Base-by-base conservation (phyloP, 2,329 filamentous ascomycete species). In the Cytospora schulzeri region DNA sequence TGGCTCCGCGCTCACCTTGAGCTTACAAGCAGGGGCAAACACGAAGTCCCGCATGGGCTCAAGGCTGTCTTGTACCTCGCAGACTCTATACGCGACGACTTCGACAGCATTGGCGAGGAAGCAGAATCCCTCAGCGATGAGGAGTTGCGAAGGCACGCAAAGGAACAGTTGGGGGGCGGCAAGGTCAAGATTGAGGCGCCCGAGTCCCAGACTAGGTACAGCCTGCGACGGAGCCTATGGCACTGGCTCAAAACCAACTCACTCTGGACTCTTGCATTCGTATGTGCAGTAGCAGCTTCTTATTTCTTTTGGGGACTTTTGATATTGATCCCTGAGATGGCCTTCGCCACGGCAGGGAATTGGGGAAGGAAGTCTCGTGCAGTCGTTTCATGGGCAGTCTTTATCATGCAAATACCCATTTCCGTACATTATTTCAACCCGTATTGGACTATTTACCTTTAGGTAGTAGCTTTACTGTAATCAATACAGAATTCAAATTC, bases 1-100 rank as follows among this genome's bases (percentile, higher is more conserved):
- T 71, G 69, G 67, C 55, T 70, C 17, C 66, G 67, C 51, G 66
- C 68, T 4, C 68, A 59, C 60, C 66, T 31, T n/a, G 31, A 38
- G 19, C 61, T 58, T 17, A 50, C 12, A 4, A 60, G 22, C 19
- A 54, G 33, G 24, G 58, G 58, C 12, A 53, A 11, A 54, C 54
- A 54, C 14, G 50, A 60, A 54, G 58, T 53, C 2, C 58, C 58
- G 9, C 33, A 31, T 9, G 58, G 52, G 1, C 12, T 60, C 24
- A 60, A 60, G 24, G 58, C 58, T 11, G 50, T 29, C 2, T 17
- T 60, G 4, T 60, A 45, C 19, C 58, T 60, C 1, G 50, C 58
- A 31, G 58, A 45, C 50, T 41, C 58, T 3, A 54, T 60, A 41
- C 50, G 58, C 1, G 26, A 35, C 2, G 58, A 60, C 11, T 28